phyloP scores from a whole-genome alignment of 768 basidiomycete species.

The Candolleomyces aberdarensis region DNA sequence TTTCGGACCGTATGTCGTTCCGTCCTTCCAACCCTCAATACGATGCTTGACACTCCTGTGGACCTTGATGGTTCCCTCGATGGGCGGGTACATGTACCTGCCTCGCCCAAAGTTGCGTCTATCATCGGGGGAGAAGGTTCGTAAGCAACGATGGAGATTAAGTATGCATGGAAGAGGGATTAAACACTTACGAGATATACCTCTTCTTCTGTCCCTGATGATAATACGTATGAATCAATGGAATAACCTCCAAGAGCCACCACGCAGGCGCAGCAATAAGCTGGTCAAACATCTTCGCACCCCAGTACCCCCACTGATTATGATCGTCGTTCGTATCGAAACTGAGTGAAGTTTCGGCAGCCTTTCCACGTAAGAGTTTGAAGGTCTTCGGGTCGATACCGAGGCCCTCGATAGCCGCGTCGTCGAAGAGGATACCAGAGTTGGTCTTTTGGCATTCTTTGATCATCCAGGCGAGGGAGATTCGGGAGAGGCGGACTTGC shows the following conservation, averaged over 20 bases:
- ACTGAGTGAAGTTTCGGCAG: background rate
- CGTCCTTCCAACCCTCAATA: slow-evolving; percentile 40
- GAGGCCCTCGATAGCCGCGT: slow-evolving; percentile 39
- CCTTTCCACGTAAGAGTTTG: background rate
- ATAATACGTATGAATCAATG: slow-evolving; percentile 35
- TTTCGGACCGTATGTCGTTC: slow-evolving; percentile 33
- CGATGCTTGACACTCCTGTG: slow-evolving; percentile 51
- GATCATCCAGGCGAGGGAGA: slow-evolving; percentile 77
- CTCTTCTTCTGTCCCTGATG: slow-evolving; percentile 21
- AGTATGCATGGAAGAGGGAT: background rate
- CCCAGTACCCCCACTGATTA: background rate
- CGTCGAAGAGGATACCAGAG: slow-evolving; percentile 59
- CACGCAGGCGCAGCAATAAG: slow-evolving; percentile 42
- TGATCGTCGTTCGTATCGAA: background rate
- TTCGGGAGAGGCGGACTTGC: slow-evolving; percentile 57
- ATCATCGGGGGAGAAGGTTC: slow-evolving; percentile 8
- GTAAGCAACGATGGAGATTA: background rate
- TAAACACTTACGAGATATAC: slow-evolving; percentile 26
- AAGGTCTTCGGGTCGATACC: slow-evolving; percentile 41
- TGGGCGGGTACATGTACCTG: slow-evolving; percentile 38
- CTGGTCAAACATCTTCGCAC: slow-evolving; percentile 48
- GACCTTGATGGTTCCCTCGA: slow-evolving; percentile 34
- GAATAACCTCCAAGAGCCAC: slow-evolving; percentile 68
- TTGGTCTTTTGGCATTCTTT: slow-evolving; percentile 56
- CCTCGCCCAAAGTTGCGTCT: slow-evolving; percentile 33